Conservation (phyloP, 176 grass and related monocot species). For the Raddia guianensis region DNA sequence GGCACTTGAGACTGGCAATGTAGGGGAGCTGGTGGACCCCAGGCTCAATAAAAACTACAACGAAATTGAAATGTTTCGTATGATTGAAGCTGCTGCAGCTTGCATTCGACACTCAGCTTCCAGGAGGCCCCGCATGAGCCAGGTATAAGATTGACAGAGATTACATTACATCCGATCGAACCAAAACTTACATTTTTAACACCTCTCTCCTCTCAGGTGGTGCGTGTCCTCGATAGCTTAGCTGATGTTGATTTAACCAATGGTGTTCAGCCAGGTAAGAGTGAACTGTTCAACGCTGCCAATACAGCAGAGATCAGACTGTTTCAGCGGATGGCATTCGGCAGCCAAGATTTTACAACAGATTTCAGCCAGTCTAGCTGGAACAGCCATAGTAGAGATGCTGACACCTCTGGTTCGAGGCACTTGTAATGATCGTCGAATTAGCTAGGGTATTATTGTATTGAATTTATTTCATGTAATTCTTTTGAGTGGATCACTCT, state of each 20-base stretch:
- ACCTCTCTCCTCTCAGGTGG: conserved; percentile 58
- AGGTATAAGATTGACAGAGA: conserved; percentile 42
- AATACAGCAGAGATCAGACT: conserved; percentile 86
- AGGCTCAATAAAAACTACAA: conserved; percentile 60
- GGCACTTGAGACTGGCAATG: conserved; percentile 56
- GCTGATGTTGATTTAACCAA: conserved; percentile 78
- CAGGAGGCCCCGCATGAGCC: conserved; percentile 68
- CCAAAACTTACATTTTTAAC: not conserved
- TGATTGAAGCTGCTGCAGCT: conserved; percentile 80
- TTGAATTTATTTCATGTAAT: conserved; percentile 37
- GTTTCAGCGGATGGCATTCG: conserved; percentile 91
- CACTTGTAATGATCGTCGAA: conserved; percentile 38
- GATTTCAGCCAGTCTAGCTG: conserved; percentile 77
- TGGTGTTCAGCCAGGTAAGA: conserved; percentile 86
- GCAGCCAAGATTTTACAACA: conserved; percentile 67
- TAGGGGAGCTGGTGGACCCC: conserved; percentile 54
- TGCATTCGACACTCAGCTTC: conserved; percentile 64
- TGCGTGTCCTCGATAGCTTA: conserved; percentile 76
- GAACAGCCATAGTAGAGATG: conserved; percentile 43
- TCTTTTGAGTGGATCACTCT: conserved; percentile 42
- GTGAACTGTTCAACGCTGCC: conserved; percentile 71
- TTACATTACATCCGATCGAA: not conserved
- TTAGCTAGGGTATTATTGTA: conserved; percentile 28
- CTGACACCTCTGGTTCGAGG: conserved; percentile 36
- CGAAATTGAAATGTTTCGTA: conserved; percentile 59